Conservation (phyloP, 352 stramenopile species). For the Pythium biforme region DNA sequence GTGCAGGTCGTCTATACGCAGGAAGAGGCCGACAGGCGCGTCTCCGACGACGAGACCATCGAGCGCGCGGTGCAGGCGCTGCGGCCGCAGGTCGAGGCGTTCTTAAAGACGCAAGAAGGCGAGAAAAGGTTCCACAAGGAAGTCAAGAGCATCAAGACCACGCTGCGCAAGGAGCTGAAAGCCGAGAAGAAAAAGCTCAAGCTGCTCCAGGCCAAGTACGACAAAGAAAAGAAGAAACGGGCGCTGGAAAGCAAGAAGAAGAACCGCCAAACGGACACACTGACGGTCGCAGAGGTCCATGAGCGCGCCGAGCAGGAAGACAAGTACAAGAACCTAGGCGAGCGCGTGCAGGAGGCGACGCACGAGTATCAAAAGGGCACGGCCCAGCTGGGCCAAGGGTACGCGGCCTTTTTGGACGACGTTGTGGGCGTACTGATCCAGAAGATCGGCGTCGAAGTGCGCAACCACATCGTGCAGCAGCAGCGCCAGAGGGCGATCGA, state of each 20-base stretch:
- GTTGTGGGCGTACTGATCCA: conserved; percentile 56
- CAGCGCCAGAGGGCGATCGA: conserved; percentile 62
- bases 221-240: conserved; percentile 23
- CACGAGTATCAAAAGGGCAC: conserved; percentile 48
- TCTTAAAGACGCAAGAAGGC: conserved; percentile 52
- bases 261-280: conserved; percentile 20
- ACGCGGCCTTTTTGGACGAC: conserved; percentile 56
- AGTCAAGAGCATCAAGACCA: conserved; percentile 44
- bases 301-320: conserved; percentile 37
- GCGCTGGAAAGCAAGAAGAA: conserved; percentile 5
- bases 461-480: conserved; percentile 51
- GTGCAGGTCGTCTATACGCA: conserved; percentile 56
- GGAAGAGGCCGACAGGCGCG: conserved; percentile 51
- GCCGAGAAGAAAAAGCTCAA: conserved; percentile 35
- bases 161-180: conserved; percentile 39
- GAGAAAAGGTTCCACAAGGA: conserved; percentile 69
- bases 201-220: conserved; percentile 35
- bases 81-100: conserved; percentile 54
- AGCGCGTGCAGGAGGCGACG: conserved; percentile 39
- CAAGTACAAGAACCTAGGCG: conserved; percentile 33
- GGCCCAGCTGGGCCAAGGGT: conserved; percentile 44
- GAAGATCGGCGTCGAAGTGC: conserved; percentile 47
- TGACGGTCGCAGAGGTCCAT: conserved; percentile 34
- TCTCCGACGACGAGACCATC: conserved; percentile 47
- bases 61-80: conserved; percentile 44